A percentile compares a stretch with the other conserved stretches of the same genome.
Evolutionary conservation across 148 eudicot genomes (phyloP).

Genomic region (Arctostaphylos glauca): DNA sequence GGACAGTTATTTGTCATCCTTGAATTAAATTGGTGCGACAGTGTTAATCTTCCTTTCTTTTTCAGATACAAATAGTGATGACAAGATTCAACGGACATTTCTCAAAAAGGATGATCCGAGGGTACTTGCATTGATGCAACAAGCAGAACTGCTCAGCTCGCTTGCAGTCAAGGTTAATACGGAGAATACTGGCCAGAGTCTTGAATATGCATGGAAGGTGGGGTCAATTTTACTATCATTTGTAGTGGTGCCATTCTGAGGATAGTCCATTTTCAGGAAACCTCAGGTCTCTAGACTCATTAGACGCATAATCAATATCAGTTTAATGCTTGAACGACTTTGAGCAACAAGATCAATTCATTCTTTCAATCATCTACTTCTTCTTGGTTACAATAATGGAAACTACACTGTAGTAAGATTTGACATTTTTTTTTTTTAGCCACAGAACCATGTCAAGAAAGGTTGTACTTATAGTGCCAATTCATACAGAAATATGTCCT

Average conservation of each 20-base stretch:
- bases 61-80: constrained; percentile 28
- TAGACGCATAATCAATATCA: neutral
- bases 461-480: neutral
- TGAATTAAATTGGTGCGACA: constrained; percentile 5
- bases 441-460: neutral
- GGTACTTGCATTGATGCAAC: constrained; percentile 70
- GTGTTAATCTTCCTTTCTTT: neutral
- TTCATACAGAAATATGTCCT: neutral
- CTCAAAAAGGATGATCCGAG: constrained; percentile 83
- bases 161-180: constrained; percentile 78
- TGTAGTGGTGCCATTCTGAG: neutral
- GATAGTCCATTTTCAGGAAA: neutral
- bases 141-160: constrained; percentile 90
- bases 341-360: neutral
- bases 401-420: neutral
- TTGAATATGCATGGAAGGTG: constrained; percentile 96
- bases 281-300: neutral
- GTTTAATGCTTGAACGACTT: neutral
- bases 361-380: constrained; percentile 6
- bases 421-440: neutral
- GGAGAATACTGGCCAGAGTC: constrained; percentile 72
- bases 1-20: neutral
- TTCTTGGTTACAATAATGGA: neutral
- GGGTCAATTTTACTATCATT: neutral
- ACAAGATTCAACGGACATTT: constrained; percentile 61